A percentile compares a stretch with the other conserved stretches of the same genome.
phyloP scores from a whole-genome alignment of 2,329 filamentous ascomycete species.

The Trichoderma sp. region DNA sequence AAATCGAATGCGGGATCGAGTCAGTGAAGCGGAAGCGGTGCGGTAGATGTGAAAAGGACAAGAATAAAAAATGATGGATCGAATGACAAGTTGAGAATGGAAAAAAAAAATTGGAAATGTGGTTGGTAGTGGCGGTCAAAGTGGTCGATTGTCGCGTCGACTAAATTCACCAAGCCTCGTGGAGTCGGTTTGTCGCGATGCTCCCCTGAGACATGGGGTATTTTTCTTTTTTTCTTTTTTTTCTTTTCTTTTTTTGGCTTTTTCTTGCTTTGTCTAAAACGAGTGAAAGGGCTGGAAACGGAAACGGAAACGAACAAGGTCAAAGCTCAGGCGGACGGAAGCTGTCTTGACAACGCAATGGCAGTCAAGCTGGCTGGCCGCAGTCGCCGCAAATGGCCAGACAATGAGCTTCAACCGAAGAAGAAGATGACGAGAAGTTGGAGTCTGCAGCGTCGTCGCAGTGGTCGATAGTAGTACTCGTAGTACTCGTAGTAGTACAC shows the following conservation, averaged over 20 bases:
- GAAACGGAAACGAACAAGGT: background rate
- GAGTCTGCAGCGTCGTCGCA: background rate
- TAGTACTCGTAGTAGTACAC: background rate
- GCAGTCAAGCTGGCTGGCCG: constrained; percentile 6
- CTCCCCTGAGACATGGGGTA: constrained; percentile 18
- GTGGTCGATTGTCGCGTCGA: background rate
- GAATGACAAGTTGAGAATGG: constrained; percentile 1
- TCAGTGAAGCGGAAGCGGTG: background rate
- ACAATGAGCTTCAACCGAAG: background rate
- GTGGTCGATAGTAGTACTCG: no score
- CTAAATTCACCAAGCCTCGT: constrained; percentile 13
- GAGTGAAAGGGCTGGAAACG: constrained; percentile 12
- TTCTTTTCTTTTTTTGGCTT: background rate
- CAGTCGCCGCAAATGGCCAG: constrained; percentile 10
- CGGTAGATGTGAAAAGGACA: background rate
- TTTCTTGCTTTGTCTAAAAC: background rate
- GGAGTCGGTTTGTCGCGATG: constrained; percentile 15
- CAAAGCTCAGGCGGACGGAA: constrained; percentile 2
- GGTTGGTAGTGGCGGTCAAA: background rate
- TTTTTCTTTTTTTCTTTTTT: background rate
- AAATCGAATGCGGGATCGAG: background rate
- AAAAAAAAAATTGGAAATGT: background rate
- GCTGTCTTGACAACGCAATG: constrained; percentile 11
- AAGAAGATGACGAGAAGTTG: background rate
- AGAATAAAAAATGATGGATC: background rate